Conservation (phyloP, 1,284 basidiomycete genomes). For the Schizophyllum commune region DNA sequence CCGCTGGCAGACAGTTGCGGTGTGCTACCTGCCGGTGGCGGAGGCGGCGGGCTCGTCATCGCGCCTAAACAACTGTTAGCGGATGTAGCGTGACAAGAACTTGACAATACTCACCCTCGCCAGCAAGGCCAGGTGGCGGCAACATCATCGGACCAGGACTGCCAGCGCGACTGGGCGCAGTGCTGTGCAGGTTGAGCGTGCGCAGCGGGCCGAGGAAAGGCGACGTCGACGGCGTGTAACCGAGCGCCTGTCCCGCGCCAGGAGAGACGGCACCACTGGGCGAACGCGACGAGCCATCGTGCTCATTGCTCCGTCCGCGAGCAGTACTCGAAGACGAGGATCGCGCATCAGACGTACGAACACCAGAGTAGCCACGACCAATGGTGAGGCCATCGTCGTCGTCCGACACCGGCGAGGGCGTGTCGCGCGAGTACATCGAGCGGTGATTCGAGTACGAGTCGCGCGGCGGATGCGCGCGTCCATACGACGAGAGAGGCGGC, state of each 20-base stretch:
- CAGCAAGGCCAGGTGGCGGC: conserved; percentile 21
- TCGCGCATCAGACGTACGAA: not conserved
- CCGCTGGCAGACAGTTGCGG: conserved; percentile 49
- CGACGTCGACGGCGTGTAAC: conserved; percentile 49
- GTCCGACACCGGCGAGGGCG: not conserved
- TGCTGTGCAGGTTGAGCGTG: conserved; percentile 63
- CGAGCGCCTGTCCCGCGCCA: not conserved
- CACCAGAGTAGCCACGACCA: not conserved
- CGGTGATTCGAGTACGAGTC: not conserved
- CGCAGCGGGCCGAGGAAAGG: conserved; percentile 82
- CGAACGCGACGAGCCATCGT: not conserved
- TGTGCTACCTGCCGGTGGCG: conserved; percentile 30
- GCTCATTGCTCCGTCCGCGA: not conserved
- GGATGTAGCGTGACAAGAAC: not conserved
- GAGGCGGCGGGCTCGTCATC: conserved; percentile 26
- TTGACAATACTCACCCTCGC: conserved; percentile 11
- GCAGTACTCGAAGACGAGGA: not conserved
- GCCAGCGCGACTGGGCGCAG: conserved; percentile 56
- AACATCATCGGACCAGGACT: conserved; percentile 49
- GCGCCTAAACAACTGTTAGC: conserved; percentile 28
- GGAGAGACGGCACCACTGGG: not conserved
- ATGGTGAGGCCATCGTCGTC: not conserved
- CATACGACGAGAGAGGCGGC: not conserved
- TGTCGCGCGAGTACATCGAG: not conserved
- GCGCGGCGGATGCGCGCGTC: not conserved